phyloP scores from a whole-genome alignment of 2,329 filamentous ascomycete genomes.

The Colletotrichum sp. region DNA sequence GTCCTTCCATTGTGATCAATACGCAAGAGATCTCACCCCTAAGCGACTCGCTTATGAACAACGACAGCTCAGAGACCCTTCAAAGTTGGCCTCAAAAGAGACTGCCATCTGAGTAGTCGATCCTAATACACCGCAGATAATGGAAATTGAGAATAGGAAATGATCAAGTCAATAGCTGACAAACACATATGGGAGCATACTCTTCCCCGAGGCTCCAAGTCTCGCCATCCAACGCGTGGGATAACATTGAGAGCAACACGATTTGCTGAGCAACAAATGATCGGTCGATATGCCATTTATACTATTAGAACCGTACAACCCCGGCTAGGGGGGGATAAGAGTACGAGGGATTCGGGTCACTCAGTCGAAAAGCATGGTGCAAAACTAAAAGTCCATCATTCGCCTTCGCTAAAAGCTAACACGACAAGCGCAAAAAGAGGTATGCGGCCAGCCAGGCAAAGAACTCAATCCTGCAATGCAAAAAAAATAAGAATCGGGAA shows the following conservation, averaged over 20 bases:
- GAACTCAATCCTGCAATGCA: background rate
- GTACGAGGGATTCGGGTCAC: background rate
- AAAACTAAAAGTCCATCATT: background rate
- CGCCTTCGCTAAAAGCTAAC: slow-evolving; percentile 10
- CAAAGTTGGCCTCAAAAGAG: background rate
- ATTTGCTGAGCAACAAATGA: too few relatives aligned
- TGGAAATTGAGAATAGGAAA: background rate
- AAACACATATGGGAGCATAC: background rate
- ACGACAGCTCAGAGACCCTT: rapidly evolving
- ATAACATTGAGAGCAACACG: too few relatives aligned
- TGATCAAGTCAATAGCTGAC: background rate
- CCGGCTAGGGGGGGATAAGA: background rate
- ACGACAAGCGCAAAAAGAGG: background rate
- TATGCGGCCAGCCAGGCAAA: background rate
- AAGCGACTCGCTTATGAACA: background rate
- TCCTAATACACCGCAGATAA: background rate
- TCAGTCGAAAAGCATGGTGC: background rate
- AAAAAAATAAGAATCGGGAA: background rate
- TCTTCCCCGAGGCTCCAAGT: background rate
- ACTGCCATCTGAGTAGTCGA: background rate
- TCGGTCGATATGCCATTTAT: background rate
- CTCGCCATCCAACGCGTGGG: background rate
- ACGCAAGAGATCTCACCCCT: too few relatives aligned
- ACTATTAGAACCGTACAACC: background rate
- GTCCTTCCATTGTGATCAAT: background rate